Evolutionary conservation across 805 yeast species (phyloP), one percentile per base, ranked within the genome.

Genomic region (Myxozyma melibiosi): DNA sequence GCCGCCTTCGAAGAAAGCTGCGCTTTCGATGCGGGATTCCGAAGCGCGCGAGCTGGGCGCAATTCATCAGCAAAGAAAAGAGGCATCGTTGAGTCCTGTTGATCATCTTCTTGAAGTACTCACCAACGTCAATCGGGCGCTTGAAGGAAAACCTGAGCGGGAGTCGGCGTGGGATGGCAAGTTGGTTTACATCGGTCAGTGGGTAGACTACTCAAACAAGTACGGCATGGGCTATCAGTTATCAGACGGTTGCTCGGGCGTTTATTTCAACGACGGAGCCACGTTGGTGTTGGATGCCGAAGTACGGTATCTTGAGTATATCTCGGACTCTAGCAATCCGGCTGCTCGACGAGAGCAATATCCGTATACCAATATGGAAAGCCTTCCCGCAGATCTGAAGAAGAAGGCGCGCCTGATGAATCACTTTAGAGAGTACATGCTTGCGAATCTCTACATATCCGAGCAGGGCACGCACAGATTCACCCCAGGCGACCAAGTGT

Each of bases 151-250:
- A 30, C 24, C 8, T 6, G 28, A 13, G 2, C 24, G 18, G 11
- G 46, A 30, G n/a, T 5, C 43, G 9, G 45, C 27, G 18, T 5
- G 20, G 13, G 30, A 20, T n/a, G n/a, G 31, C n/a, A 28, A 30
- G 14, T 40, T 37, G n/a, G 52, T 18, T 6, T 81, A 88, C 58
- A 84, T 92, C 41, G 87, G 95, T 59, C 91, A 92, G 70, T 94
- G 99, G 99, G 98, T 95, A 28, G 99, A 94, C 71, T 94, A 92
- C 71, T 87, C 97, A 27, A 90, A 91, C 74, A 90, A 87, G 71
- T 95, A 92, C 72, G 99, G 99, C 0, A 85, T 94, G 69, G 88
- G 97, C 3, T 94, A 92, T 71, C 96, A 94, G 70, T 75, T 94
- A 55, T 88, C 92, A 20, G 87, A 90, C 44, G 94, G 92, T 58